Evolutionary conservation across 1,284 basidiomycete genomes (phyloP), one percentile per base, ranked within the genome.

Genomic region (Blastosporella zonata): DNA sequence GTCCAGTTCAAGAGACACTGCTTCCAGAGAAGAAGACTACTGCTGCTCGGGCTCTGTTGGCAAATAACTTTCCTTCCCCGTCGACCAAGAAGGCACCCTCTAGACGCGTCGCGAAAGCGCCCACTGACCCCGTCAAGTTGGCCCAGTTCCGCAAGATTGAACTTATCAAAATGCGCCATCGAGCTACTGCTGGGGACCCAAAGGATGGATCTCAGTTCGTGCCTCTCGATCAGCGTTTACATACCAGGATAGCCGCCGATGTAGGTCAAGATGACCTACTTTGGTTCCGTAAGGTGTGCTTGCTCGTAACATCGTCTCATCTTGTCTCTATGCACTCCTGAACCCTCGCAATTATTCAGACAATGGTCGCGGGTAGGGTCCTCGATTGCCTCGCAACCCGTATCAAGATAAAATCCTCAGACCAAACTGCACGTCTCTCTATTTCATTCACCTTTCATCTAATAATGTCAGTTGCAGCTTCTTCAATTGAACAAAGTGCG

Each of bases 131-230:
- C 6, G 73, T 69, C 53, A 84, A 82, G 57, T 61, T 75, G 12
- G 77, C 74, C 0, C 78, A 81, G 55, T 63, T 74, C 43, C 70
- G 73, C 45, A 80, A 80, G 57, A 64, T 89, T 9, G 76, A 82
- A 57, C 59, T 82, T 6, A 87, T 90, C 76, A 87, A 81, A 59
- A 77, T 90, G 75, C 79, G 82, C 43, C 86, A 86, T 60, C 73
- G 70, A 42, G 88, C 88, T 9, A 57, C 69, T 33, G 77, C 87
- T 5, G 79, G 70, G 2, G 82, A 90, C 57, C 71, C 75, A 9
- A 80, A 73, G 57, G 79, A 82, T 57, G 74, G 68, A 44, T 47
- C 61, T 2, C 65, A 69, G 13, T 63, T 67, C 17, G 65, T 81
- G 3, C 68, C 78, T 21, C 55, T 78, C 20, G 72, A 77, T 31